A percentile compares a stretch with the other conserved stretches of the same genome.
Evolutionary conservation across 1,139 yeast species (phyloP).

Genomic region (Geotrichum fermentans): DNA sequence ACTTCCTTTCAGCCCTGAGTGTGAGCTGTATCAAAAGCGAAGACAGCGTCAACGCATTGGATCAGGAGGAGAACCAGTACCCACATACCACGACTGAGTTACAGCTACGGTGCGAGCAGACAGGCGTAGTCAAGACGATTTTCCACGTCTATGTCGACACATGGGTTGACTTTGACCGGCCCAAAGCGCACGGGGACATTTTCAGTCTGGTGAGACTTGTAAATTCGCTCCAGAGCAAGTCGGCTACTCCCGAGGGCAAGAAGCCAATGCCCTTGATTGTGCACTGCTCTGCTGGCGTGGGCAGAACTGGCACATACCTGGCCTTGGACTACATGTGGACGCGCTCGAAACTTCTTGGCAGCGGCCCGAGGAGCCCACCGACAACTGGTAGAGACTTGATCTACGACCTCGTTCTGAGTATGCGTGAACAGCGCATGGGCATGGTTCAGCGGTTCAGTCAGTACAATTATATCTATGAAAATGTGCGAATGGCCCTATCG

Average conservation of each 20-base stretch:
- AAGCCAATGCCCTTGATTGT: slow-evolving; percentile 42
- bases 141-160: slow-evolving; percentile 50
- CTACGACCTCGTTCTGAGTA: slow-evolving; percentile 40
- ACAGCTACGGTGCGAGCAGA: slow-evolving; percentile 8
- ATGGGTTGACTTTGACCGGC: slow-evolving; percentile 40
- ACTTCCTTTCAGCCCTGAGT: slow-evolving; percentile 18
- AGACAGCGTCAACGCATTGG: neutral
- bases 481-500: slow-evolving; percentile 25
- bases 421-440: slow-evolving; percentile 55
- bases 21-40: slow-evolving; percentile 19
- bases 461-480: slow-evolving; percentile 47
- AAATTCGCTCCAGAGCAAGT: slow-evolving; percentile 24
- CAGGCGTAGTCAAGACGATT: slow-evolving; percentile 32
- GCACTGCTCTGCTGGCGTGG: slow-evolving; percentile 85
- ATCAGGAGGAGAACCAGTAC: slow-evolving; percentile 6
- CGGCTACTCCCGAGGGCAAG: neutral
- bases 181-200: slow-evolving; percentile 35
- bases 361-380: neutral
- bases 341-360: slow-evolving; percentile 13
- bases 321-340: slow-evolving; percentile 54
- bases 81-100: slow-evolving; percentile 9
- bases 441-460: slow-evolving; percentile 66
- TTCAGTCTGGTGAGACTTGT: slow-evolving; percentile 35
- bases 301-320: slow-evolving; percentile 75
- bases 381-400: slow-evolving; percentile 30